Conservation (phyloP, 2,329 filamentous ascomycete genomes). For the Penicillium paneum region DNA sequence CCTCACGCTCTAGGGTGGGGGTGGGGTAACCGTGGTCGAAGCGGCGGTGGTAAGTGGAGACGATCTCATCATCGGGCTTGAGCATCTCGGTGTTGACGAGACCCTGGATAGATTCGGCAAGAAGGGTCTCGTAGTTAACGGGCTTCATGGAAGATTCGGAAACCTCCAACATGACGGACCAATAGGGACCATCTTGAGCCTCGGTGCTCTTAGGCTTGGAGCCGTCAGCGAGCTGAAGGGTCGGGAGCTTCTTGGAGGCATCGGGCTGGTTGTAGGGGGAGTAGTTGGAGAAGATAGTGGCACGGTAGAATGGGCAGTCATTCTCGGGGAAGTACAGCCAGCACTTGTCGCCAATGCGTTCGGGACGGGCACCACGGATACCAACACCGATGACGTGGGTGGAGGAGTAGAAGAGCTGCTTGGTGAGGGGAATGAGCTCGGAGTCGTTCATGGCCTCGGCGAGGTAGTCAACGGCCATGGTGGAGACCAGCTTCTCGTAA, state of each 20-base stretch:
- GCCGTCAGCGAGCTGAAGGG: conserved; percentile 79
- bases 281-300: conserved; percentile 99
- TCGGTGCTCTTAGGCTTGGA: conserved; percentile 70
- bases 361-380: conserved; percentile 83
- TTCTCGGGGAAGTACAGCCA: conserved; percentile 99
- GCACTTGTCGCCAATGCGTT: conserved; percentile 98
- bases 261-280: conserved; percentile 96
- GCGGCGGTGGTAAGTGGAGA: conserved; percentile 95
- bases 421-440: conserved; percentile 76
- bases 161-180: conserved; percentile 99
- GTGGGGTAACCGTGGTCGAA: conserved; percentile 99
- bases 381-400: conserved; percentile 97
- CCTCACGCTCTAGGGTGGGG: conserved; percentile 89
- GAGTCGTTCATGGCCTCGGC: conserved; percentile 84
- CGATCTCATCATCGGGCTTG: conserved; percentile 84
- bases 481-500: conserved; percentile 90
- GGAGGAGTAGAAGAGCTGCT: conserved; percentile 92
- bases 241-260: conserved; percentile 75
- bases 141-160: conserved; percentile 96
- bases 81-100: conserved; percentile 98
- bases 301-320: conserved; percentile 98
- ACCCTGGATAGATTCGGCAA: conserved; percentile 90
- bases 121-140: conserved; percentile 77
- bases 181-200: conserved; percentile 87
- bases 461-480: conserved; percentile 91